Evolutionary conservation across 139 green algal species (phyloP), one percentile per base, ranked within the genome.

Genomic region (Limnomonas spitsbergensis): DNA sequence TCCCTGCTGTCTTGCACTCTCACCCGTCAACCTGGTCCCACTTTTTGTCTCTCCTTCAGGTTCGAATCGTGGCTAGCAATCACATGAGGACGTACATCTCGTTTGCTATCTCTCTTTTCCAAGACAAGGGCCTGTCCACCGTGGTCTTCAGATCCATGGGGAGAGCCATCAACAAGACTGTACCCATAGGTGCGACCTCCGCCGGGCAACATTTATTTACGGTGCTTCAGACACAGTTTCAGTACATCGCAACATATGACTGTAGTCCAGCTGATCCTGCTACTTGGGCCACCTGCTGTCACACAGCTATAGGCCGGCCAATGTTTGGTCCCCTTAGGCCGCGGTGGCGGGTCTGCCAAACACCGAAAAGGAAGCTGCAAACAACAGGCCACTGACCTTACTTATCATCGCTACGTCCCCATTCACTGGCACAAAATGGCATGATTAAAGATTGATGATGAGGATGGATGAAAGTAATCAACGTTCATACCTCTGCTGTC

Each of bases 161-260:
- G 7, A 80, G 86, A 35, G 94, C 94, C 72, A 98, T 97, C 82
- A 96, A 95, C 89, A 98, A 97, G 75, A 90, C 91, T 1, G 92
- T 97, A 4, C 89, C 89, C 1, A 85, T 95, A 34, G 89, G 90
- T 94, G 40, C 34, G 84, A 24, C 2, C 3, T 36, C 27, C 42
- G 68, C 35, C 4, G 36, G 29, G 6, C 29, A 24, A 34, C 26
- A 72, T 72, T 36, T 61, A 61, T 20, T 61, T 29, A 61, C 20
- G 14, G 47, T 29, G 47, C 14, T 61, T 61, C 47, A 61, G 47
- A 14, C 47, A 61, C 69, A 61, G 38, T 4, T 56, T 34, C 14
- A 34, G 2, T 36, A 2, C 35, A 56, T 76, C 32, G 32, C 26
- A 72, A 34, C 32, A 39, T 34, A 72, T 14, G 2, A 20, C 27